These are phyloP conservation scores for Tephrocybe rancida DNA, from an alignment of 768 basidiomycete genomes.

Conservation along the genomic window DNA sequence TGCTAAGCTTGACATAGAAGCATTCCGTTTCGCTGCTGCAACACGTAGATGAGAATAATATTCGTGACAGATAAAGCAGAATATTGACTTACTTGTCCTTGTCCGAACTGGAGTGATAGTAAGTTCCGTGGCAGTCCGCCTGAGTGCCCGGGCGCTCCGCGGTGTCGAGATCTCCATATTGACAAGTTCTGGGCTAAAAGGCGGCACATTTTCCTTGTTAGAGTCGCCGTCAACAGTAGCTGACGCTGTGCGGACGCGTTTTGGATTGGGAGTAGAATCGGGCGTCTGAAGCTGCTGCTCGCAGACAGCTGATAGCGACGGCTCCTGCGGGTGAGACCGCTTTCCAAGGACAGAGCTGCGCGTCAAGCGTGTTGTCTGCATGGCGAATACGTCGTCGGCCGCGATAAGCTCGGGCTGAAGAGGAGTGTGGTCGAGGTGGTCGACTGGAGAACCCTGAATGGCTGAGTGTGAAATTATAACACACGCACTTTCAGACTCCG, in stretches of 20 bases:
- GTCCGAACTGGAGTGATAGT: slow-evolving; percentile 45
- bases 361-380: slow-evolving; percentile 44
- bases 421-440: slow-evolving; percentile 23
- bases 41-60: slow-evolving; percentile 13
- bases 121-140: slow-evolving; percentile 38
- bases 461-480: slow-evolving; percentile 25
- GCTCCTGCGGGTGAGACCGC: slow-evolving; percentile 41
- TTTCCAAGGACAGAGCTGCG: slow-evolving; percentile 57
- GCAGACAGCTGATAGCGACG: slow-evolving; percentile 29
- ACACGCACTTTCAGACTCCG: slow-evolving; percentile 37
- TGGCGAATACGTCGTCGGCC: slow-evolving; percentile 21
- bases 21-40: slow-evolving; percentile 46
- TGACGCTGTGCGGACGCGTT: slow-evolving; percentile 58
- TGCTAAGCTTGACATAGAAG: slow-evolving; percentile 47
- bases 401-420: slow-evolving; percentile 18
- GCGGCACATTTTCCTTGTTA: slow-evolving; percentile 84
- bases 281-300: slow-evolving; percentile 57
- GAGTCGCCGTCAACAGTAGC: slow-evolving; percentile 51
- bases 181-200: slow-evolving; percentile 43
- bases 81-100: slow-evolving; percentile 43
- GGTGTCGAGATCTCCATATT: slow-evolving; percentile 35
- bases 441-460: slow-evolving; percentile 20
- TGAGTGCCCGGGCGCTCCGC: slow-evolving; percentile 41
- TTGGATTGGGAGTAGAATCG: slow-evolving; percentile 63
- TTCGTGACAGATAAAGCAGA: slow-evolving; percentile 1